phyloP scores from a whole-genome alignment of 2,329 filamentous ascomycete genomes.

The Diaporthe citriasiana region DNA sequence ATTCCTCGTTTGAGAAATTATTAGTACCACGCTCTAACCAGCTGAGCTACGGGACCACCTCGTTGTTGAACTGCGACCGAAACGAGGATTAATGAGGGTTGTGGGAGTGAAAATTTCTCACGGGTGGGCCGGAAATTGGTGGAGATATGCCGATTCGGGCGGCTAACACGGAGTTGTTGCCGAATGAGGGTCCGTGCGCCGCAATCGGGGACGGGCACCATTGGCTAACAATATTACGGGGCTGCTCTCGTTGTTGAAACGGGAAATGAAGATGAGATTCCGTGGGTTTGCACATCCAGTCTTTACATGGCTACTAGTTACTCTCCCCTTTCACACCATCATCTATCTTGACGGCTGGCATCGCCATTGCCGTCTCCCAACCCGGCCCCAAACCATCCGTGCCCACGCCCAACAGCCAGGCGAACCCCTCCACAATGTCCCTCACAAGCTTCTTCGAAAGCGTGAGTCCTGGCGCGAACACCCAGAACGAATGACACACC shows the following conservation, averaged over 20 bases:
- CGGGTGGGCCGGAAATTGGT: neutral
- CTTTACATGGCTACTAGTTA: no score
- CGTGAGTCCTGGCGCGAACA: neutral
- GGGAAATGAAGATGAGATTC: no score
- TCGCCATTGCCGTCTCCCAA: neutral
- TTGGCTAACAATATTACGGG: no score
- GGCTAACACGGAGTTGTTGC: neutral
- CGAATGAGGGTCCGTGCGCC: neutral
- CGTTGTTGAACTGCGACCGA: neutral
- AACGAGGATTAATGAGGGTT: neutral
- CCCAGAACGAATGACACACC: neutral
- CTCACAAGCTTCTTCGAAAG: neutral
- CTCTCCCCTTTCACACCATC: no score
- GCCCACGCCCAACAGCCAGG: neutral
- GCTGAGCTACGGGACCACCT: conserved; percentile 40
- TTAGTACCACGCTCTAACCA: conserved; percentile 43
- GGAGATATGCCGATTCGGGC: neutral
- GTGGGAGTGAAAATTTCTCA: neutral
- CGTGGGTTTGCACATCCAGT: no score
- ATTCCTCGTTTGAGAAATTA: conserved; percentile 9
- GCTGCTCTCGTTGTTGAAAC: no score
- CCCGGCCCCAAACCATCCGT: neutral
- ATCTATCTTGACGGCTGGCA: neutral
- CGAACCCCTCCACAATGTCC: neutral
- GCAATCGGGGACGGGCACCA: no score